A percentile compares a stretch with the other conserved stretches of the same genome.
Conservation (phyloP, 1,284 basidiomycete species). For the Cutaneotrichosporon sp. region DNA sequence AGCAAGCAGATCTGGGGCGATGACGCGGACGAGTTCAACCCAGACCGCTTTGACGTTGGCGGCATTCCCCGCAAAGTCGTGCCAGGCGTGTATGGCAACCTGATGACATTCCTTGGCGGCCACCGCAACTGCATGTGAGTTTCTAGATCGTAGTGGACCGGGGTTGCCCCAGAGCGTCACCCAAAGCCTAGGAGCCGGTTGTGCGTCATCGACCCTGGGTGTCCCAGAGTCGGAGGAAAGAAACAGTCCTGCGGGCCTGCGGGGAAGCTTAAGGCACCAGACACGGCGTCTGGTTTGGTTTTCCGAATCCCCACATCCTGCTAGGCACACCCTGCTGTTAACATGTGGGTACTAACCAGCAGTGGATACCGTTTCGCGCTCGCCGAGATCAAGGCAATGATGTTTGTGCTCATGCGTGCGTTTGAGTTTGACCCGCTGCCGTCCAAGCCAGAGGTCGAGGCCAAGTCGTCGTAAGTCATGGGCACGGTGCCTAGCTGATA, state of each 20-base stretch:
- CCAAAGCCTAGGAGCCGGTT: too few species aligned
- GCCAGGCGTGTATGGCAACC: conserved; percentile 60
- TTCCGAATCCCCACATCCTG: too few species aligned
- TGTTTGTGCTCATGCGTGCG: conserved; percentile 57
- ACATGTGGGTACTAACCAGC: conserved; percentile 51
- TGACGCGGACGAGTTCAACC: conserved; percentile 60
- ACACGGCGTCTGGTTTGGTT: too few species aligned
- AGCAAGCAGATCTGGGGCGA: conserved; percentile 60
- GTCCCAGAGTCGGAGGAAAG: too few species aligned
- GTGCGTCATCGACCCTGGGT: too few species aligned
- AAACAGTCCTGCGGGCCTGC: too few species aligned
- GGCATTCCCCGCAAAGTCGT: conserved; percentile 47
- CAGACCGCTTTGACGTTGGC: conserved; percentile 24
- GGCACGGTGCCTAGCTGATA: not conserved
- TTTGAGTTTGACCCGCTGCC: conserved; percentile 56
- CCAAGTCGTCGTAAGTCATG: conserved; percentile 36
- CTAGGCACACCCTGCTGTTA: too few species aligned
- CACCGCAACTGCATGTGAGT: conserved; percentile 59
- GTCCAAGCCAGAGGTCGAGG: conserved; percentile 32
- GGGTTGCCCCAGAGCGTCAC: too few species aligned
- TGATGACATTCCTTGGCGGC: conserved; percentile 64
- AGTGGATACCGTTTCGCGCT: conserved; percentile 68
- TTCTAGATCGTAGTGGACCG: too few species aligned
- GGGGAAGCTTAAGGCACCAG: too few species aligned
- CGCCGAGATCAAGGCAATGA: conserved; percentile 59